A percentile compares a stretch with the other conserved stretches of the same genome.
Conservation (phyloP, 2,329 filamentous ascomycete species). For the Didymosphaeria variabile region DNA sequence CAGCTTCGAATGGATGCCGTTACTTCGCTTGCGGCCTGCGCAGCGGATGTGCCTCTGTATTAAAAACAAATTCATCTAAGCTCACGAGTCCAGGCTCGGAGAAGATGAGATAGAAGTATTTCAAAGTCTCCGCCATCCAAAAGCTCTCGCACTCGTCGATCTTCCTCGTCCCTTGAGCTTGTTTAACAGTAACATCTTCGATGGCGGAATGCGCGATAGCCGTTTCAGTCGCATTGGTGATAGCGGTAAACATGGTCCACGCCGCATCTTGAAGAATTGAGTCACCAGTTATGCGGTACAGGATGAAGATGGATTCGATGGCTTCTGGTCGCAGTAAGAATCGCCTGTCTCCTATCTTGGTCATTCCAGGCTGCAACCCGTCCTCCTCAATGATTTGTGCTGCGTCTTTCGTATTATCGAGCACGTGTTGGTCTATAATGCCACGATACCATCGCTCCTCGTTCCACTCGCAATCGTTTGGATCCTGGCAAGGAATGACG, state of each 20-base stretch:
- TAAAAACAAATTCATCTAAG: constrained; percentile 73
- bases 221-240: constrained; percentile 72
- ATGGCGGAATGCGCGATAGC: constrained; percentile 76
- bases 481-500: constrained; percentile 53
- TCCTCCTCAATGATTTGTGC: constrained; percentile 48
- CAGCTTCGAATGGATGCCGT: background rate
- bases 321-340: constrained; percentile 72
- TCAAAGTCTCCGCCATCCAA: constrained; percentile 89
- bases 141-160: constrained; percentile 70
- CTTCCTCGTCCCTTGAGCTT: constrained; percentile 36
- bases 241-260: constrained; percentile 83
- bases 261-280: constrained; percentile 78
- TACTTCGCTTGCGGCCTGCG: constrained; percentile 42
- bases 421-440: constrained; percentile 34
- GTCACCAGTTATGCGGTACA: constrained; percentile 90
- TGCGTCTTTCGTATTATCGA: constrained; percentile 27
- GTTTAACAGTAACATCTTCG: constrained; percentile 64
- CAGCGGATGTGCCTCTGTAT: constrained; percentile 65
- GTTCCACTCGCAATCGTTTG: constrained; percentile 54
- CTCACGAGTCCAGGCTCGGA: constrained; percentile 71
- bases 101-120: constrained; percentile 90
- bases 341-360: constrained; percentile 45
- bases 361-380: constrained; percentile 53
- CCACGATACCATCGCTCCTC: constrained; percentile 54
- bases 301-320: constrained; percentile 87